These are phyloP conservation scores for Heteromeles arbutifolia DNA, from an alignment of 306 rosid species.

Conservation along the genomic window DNA sequence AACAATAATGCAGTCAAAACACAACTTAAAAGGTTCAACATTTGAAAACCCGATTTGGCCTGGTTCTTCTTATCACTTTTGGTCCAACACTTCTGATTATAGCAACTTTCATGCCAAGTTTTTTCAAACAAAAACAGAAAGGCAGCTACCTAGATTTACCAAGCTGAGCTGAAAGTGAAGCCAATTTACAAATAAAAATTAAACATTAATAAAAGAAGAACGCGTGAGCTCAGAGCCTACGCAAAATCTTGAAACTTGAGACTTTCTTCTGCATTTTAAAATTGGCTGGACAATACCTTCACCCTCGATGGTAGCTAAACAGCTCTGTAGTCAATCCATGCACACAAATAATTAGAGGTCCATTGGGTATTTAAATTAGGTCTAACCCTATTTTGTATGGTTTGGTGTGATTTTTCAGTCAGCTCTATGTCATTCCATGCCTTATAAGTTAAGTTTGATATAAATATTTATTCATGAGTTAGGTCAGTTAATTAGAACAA, in stretches of 20 bases:
- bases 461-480: too few species aligned
- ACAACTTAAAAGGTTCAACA: not conserved
- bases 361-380: not conserved
- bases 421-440: not conserved
- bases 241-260: not conserved
- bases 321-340: not conserved
- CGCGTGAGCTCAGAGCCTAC: conserved; percentile 1
- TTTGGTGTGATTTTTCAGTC: not conserved
- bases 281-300: not conserved
- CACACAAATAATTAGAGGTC: not conserved
- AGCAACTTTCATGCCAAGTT: not conserved
- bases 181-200: not conserved
- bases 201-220: not conserved
- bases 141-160: not conserved
- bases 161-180: not conserved
- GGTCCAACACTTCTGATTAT: not conserved
- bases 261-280: not conserved
- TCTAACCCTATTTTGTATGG: not conserved
- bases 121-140: not conserved
- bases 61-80: not conserved
- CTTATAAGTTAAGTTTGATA: too few species aligned
- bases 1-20: conserved; percentile 1
- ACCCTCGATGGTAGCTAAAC: not conserved
- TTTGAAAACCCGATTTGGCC: not conserved
- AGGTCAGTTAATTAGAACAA: too few species aligned